Base-by-base conservation (phyloP, 345 rosid species). In the Melaleuca quinquenervia region DNA sequence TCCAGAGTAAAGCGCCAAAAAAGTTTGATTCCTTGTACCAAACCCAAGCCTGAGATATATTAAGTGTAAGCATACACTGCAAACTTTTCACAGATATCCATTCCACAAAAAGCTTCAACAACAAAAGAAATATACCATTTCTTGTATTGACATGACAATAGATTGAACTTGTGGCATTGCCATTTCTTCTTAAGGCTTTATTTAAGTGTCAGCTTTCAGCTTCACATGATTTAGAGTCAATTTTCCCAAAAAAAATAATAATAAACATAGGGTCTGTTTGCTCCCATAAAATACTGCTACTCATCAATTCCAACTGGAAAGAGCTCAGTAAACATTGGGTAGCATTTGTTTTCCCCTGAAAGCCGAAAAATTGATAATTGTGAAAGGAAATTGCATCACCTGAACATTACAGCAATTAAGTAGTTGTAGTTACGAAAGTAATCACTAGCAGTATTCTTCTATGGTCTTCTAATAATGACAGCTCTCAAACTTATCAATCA, bases 1-100 rank as follows among this genome's bases (percentile, higher is more conserved):
- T 84, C 98, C 98, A 95, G 80, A 92, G 52, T 60, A 90, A 52
- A 44, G 94, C 88, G 82, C 85, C 85, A 54, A 91, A 41, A 89
- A 87, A 87, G 76, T 90, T 92, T 6, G 93, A 50, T 86, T 94
- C 96, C 92, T 93, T 95, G 91, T 94, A 96, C 78, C 84, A 91
- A 85, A 94, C 87, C 99, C 98, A 96, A n/a, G 89, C 92, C 99
- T 95, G 83, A 64, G 24, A 70, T 22, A 70, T 70, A 70, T 16
- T 70, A 18, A 32, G 6, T 32, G 48, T 70, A 5, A 70, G 48
- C 78, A 70, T 32, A 24, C 48, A 18, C 24, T 0, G 3, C 24
- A 70, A 70, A 32, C 18, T 64, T 32, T 64, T 70, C 78, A 9
- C 24, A 36, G 24, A 70, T 32, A 6, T 70, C 45, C 48, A 32